Percentiles rank a stretch among this genome's conserved stretches.
Conservation (phyloP, 176 grass and related monocot species). For the Musa itinerans region DNA sequence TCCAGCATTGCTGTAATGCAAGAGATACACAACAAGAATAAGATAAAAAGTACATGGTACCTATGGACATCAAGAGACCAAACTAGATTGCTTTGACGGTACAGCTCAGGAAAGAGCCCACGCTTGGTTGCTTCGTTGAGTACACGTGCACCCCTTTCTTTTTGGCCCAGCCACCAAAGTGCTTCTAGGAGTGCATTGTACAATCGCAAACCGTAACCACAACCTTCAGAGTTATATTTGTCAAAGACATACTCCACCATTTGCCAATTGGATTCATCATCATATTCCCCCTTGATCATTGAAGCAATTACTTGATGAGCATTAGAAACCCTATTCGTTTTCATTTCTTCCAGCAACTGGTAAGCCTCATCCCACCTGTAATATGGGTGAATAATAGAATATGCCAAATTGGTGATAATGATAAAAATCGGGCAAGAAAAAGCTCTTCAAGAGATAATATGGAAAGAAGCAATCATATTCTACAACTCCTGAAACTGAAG, state of each 20-base stretch:
- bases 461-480: not conserved
- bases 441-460: not conserved
- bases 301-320: slow-evolving; percentile 74
- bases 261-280: slow-evolving; percentile 87
- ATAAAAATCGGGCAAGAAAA: not conserved
- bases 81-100: slow-evolving; percentile 56
- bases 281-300: slow-evolving; percentile 86
- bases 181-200: slow-evolving; percentile 86
- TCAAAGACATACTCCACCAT: slow-evolving; percentile 87
- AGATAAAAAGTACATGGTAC: slow-evolving; percentile 32
- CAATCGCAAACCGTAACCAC: slow-evolving; percentile 66
- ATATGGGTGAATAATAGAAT: not conserved
- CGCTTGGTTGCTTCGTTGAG: slow-evolving; percentile 55
- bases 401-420: slow-evolving; percentile 4
- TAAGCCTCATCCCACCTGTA: slow-evolving; percentile 76
- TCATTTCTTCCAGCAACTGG: slow-evolving; percentile 85
- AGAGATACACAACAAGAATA: not conserved
- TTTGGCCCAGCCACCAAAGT: slow-evolving; percentile 89
- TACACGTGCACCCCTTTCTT: slow-evolving; percentile 56
- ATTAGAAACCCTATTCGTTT: slow-evolving; percentile 57
- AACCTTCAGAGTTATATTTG: slow-evolving; percentile 68
- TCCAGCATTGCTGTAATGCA: slow-evolving; percentile 6
- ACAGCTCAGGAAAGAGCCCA: slow-evolving; percentile 79
- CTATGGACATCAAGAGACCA: slow-evolving; percentile 95
- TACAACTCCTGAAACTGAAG: not conserved